Evolutionary conservation across 2,329 filamentous ascomycete species (phyloP), one percentile per base, ranked within the genome.

Genomic region (Penicillium sp.): DNA sequence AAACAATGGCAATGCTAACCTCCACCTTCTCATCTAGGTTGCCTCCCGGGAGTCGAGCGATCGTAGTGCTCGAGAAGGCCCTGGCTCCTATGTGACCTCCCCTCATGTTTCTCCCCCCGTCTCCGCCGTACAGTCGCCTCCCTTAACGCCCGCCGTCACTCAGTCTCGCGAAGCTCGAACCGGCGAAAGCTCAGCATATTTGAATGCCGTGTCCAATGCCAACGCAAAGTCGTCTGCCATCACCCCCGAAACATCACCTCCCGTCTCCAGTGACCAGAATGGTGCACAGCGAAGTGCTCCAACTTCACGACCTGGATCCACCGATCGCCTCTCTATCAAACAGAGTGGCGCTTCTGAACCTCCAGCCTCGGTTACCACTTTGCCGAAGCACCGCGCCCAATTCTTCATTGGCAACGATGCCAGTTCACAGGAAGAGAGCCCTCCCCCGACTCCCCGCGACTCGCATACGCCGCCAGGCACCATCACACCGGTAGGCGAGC

Each of bases 121-220:
- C 37, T 84, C 86, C 52, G 84, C 88, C 51, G 83, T 95, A 75
- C 89, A 93, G 62, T 96, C 92, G 9, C 93, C 93, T 59, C 91
- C 91, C 34, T 81, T 97, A 46, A 97, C 92, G 10, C 93, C 93
- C 15, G 86, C 91, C 48, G 91, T 86, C 45, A 93, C 90, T 36
- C 77, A 79, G 58, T 84, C 82, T 46, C 77, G 78, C 61, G 84
- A 85, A 66, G 78, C 65, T 46, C 70, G 68, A 59, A 58, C 63
- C 50, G 68, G 61, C 43, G 68, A 70, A 51, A 65, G 60, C 46
- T 67, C 67, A 40, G 66, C 66, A 30, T 64, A 59, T 18, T 54
- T 66, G 33, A 66, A 66, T 47, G 58, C 66, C 51, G 63, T 67
- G 51, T 72, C 69, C 53, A 63, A 70, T 49, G 59, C 61, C 43